Conservation (phyloP, 495 filamentous ascomycete genomes). For the Oidiodendron maius region DNA sequence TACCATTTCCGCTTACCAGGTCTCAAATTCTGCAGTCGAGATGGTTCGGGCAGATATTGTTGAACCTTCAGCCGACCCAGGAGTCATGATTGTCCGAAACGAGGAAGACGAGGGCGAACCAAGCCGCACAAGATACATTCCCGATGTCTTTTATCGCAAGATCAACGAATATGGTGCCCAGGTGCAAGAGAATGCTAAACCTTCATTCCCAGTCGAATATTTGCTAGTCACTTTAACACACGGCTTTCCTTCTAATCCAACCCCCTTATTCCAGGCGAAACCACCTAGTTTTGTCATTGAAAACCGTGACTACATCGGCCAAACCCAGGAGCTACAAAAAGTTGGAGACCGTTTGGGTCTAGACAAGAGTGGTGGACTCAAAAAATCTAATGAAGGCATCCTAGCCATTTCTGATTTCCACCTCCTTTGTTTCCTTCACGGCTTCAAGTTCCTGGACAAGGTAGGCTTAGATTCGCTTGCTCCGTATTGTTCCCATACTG, state of each 20-base stretch:
- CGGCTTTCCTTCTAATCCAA: slow-evolving; percentile 79
- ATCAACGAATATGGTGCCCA: slow-evolving; percentile 96
- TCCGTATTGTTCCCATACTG: slow-evolving; percentile 1
- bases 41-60: slow-evolving; percentile 96
- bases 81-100: slow-evolving; percentile 88
- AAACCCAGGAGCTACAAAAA: slow-evolving; percentile 66
- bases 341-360: slow-evolving; percentile 58
- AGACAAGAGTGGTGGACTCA: slow-evolving; percentile 42
- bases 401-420: slow-evolving; percentile 86
- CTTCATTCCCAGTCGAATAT: slow-evolving; percentile 93
- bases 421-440: slow-evolving; percentile 79
- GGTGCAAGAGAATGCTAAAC: slow-evolving; percentile 96
- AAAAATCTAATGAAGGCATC: slow-evolving; percentile 48
- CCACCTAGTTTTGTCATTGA: slow-evolving; percentile 74
- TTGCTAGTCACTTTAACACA: slow-evolving; percentile 93
- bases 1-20: slow-evolving; percentile 85
- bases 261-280: slow-evolving; percentile 62
- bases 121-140: slow-evolving; percentile 83
- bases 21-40: slow-evolving; percentile 88
- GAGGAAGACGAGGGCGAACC: slow-evolving; percentile 72
- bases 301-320: slow-evolving; percentile 79
- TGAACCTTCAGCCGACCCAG: slow-evolving; percentile 89
- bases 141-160: slow-evolving; percentile 92
- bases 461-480: slow-evolving; percentile 29
- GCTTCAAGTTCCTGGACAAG: slow-evolving; percentile 75